These are phyloP conservation scores for Podospora anserina DNA, from an alignment of 495 filamentous ascomycete species.

Conservation along the genomic window DNA sequence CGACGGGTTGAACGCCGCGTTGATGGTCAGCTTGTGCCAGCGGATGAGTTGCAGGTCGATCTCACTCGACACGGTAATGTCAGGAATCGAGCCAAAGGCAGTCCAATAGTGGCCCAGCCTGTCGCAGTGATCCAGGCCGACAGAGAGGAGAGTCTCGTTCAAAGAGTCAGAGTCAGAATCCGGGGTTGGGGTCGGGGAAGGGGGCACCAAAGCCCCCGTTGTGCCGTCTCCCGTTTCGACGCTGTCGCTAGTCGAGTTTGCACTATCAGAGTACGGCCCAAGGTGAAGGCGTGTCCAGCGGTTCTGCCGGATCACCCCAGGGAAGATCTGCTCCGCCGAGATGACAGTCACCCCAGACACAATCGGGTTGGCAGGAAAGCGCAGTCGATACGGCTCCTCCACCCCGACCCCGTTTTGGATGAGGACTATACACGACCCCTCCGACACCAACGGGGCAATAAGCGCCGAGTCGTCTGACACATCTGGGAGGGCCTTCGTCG, in stretches of 20 bases:
- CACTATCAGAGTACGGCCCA: slow-evolving; percentile 49
- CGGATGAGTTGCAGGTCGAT: slow-evolving; percentile 54
- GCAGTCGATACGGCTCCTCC: slow-evolving; percentile 57
- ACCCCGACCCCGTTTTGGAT: slow-evolving; percentile 72
- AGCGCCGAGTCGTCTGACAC: slow-evolving; percentile 43
- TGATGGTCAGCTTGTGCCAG: slow-evolving; percentile 66
- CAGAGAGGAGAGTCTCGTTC: neutral
- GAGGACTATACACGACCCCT: slow-evolving; percentile 53
- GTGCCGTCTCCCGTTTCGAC: slow-evolving; percentile 14
- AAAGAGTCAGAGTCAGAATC: slow-evolving; percentile 18
- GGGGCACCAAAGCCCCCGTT: slow-evolving; percentile 15
- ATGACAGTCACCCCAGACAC: slow-evolving; percentile 60
- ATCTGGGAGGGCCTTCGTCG: slow-evolving; percentile 58
- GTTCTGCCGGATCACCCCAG: slow-evolving; percentile 55
- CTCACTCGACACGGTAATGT: slow-evolving; percentile 50
- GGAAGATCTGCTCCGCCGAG: slow-evolving; percentile 49
- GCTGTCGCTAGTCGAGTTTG: slow-evolving; percentile 1
- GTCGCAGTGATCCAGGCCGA: slow-evolving; percentile 26
- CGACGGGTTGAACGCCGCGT: slow-evolving; percentile 62
- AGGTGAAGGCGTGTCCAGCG: slow-evolving; percentile 59
- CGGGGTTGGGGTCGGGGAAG: slow-evolving; percentile 18
- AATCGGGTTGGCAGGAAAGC: slow-evolving; percentile 54
- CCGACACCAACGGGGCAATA: slow-evolving; percentile 52
- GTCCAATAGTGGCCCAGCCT: slow-evolving; percentile 39
- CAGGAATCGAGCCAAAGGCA: slow-evolving; percentile 47